Conservation (phyloP, 208 protist species). For the Leishmania turanica region DNA sequence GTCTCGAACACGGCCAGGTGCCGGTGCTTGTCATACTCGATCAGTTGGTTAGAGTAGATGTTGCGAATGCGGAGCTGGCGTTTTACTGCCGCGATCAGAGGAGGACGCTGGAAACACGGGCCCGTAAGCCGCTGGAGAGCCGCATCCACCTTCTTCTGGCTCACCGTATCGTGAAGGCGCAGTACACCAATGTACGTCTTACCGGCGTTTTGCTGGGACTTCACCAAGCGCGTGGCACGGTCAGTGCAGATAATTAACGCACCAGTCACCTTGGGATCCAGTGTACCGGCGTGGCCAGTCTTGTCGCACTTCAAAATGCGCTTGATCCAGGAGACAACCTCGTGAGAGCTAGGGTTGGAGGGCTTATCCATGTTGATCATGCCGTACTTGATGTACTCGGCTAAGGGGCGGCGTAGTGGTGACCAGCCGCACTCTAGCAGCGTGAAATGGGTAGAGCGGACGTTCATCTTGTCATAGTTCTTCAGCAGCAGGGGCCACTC, state of each 20-base stretch:
- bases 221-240: constrained; percentile 99
- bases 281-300: constrained; percentile 99
- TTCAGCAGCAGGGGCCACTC: constrained; percentile 99
- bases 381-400: constrained; percentile 99
- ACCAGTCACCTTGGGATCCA: constrained; percentile 99
- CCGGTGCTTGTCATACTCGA: constrained; percentile 98
- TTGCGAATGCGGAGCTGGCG: constrained; percentile 98
- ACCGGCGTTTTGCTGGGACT: constrained; percentile 99
- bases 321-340: constrained; percentile 99
- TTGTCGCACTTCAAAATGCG: constrained; percentile 99
- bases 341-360: constrained; percentile 99
- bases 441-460: constrained; percentile 98
- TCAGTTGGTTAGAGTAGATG: constrained; percentile 98
- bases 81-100: constrained; percentile 98
- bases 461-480: constrained; percentile 99
- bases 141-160: constrained; percentile 84
- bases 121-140: constrained; percentile 98
- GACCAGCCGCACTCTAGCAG: constrained; percentile 96
- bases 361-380: constrained; percentile 99
- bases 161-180: constrained; percentile 95
- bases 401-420: constrained; percentile 97
- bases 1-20: constrained; percentile 98
- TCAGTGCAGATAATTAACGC: constrained; percentile 99
- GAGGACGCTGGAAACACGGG: constrained; percentile 99
- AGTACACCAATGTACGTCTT: constrained; percentile 99